Base-by-base conservation (phyloP, 306 rosid species). In the Nissolia schottii region DNA sequence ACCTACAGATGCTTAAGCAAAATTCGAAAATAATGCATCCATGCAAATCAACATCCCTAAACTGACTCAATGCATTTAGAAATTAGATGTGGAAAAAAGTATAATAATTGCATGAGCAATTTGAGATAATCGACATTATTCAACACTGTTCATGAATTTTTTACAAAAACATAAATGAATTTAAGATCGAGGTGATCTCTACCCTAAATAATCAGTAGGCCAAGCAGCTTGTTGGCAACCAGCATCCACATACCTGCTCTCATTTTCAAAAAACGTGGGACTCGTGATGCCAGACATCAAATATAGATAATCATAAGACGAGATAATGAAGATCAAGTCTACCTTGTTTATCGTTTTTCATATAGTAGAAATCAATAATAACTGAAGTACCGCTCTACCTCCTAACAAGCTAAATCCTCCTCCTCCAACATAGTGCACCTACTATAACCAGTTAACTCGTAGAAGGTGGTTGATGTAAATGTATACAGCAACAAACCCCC, bases 401-500 rank as follows among this genome's bases (percentile, higher is more conserved):
- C 57, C 66, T 75, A 15, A 15, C 51, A 60, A 51, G 64, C 70
- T 67, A 81, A 77, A 81, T 71, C 67, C 19, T 67, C 67, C 19
- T 67, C 67, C 45, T 34, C 55, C 34, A 67, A 58, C 71, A 60
- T 50, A 60, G 53, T 67, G 74, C 54, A 58, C 45, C 68, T 63
- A 77, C 72, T 16, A 54, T 56, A 55, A 71, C 62, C 67, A 20
- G 54, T 57, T 83, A 82, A 84, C 77, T 81, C 75, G 66, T 59
- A 67, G 71, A 41, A 64, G 38, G 58, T 67, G 73, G 83, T 56
- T 59, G 49, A 79, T 75, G 79, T 76, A 68, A 81, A 84, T 75
- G 67, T 56, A 37, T 63, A 76, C 66, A 22, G 19, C 77, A 82
- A 81, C 60, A 82, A 64, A 62, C 75, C 84, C 75, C 72, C 31